Evolutionary conservation across 2,329 filamentous ascomycete species (phyloP).

Genomic region (Thermoascus crustaceus): DNA sequence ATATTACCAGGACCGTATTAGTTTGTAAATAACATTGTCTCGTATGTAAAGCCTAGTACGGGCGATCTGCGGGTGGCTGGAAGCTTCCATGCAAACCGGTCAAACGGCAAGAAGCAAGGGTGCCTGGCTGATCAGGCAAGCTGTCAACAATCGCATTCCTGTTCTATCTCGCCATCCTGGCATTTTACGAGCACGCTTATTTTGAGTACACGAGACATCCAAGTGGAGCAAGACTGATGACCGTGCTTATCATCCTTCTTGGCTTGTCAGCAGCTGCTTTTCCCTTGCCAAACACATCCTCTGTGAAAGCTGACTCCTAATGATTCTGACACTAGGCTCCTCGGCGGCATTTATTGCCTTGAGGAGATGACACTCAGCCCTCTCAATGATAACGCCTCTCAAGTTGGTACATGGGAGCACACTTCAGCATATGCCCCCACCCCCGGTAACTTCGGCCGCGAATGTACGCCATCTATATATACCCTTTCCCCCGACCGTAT

Average conservation of each 20-base stretch:
- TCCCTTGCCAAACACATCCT: not conserved
- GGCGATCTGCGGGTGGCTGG: too few relatives aligned
- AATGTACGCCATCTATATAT: slow-evolving; percentile 13
- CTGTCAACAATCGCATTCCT: not conserved
- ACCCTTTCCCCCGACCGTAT: slow-evolving; percentile 9
- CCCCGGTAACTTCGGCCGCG: slow-evolving; percentile 11
- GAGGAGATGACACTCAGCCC: slow-evolving; percentile 4
- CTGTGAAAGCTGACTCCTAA: slow-evolving; percentile 1
- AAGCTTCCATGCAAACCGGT: too few relatives aligned
- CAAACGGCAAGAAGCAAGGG: too few relatives aligned
- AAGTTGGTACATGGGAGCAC: slow-evolving; percentile 11
- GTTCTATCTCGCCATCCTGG: not conserved
- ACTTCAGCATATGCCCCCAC: slow-evolving; percentile 15
- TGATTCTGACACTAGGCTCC: slow-evolving; percentile 4
- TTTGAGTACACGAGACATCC: not conserved
- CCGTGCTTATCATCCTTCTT: not conserved
- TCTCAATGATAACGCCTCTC: slow-evolving; percentile 7
- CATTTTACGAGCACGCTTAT: not conserved
- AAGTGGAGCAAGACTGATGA: not conserved
- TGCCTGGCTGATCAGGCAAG: too few relatives aligned
- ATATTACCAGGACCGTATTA: too few relatives aligned
- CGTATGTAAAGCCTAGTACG: too few relatives aligned
- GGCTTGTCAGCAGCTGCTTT: slow-evolving; percentile 4
- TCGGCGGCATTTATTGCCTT: slow-evolving; percentile 11
- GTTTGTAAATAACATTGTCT: too few relatives aligned